Evolutionary conservation across 2,329 filamentous ascomycete species (phyloP).

Genomic region (Rutstroemia sp.): DNA sequence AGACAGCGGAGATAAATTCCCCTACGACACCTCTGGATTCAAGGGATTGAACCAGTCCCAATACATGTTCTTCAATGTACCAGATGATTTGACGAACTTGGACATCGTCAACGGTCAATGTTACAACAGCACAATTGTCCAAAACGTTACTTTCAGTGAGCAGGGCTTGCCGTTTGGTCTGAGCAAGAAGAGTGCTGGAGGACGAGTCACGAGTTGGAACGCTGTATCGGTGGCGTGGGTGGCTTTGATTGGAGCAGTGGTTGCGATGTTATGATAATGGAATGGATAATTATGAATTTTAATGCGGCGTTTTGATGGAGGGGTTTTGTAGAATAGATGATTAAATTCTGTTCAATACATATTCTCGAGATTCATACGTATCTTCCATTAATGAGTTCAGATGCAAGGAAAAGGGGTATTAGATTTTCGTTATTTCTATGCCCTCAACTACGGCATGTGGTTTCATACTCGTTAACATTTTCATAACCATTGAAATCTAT

Average conservation of each 20-base stretch:
- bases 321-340: not conserved
- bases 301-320: not conserved
- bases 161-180: conserved; percentile 48
- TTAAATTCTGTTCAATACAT: not conserved
- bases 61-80: conserved; percentile 75
- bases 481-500: not conserved
- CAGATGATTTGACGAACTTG: conserved; percentile 59
- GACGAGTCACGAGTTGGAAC: not conserved
- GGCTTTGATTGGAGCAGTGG: not conserved
- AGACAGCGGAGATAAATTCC: conserved; percentile 59
- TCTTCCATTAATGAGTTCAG: no score
- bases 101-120: conserved; percentile 64
- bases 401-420: no score
- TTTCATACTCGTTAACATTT: not conserved
- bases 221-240: not conserved
- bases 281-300: not conserved
- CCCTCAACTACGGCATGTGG: not conserved
- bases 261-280: not conserved
- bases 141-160: conserved; percentile 65
- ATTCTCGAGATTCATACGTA: not conserved
- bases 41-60: conserved; percentile 54
- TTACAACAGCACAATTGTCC: conserved; percentile 53
- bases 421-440: not conserved
- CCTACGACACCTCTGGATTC: conserved; percentile 69
- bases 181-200: conserved; percentile 18